These are phyloP conservation scores for Citropsis articulata DNA, from an alignment of 345 rosid genomes.

Conservation along the genomic window DNA sequence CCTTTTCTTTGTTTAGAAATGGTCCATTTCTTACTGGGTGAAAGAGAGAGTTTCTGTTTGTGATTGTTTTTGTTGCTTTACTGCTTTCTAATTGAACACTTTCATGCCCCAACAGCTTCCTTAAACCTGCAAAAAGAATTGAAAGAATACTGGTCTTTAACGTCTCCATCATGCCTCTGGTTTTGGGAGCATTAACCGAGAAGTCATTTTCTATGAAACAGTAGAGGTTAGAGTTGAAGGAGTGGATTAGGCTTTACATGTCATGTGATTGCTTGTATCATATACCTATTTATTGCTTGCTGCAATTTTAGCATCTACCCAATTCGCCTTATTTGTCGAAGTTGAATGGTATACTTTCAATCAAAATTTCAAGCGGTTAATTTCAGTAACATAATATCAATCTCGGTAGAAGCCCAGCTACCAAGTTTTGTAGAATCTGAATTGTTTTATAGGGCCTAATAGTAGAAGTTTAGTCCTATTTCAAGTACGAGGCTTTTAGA, in stretches of 20 bases:
- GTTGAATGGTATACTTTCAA: neutral
- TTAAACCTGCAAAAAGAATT: conserved; percentile 44
- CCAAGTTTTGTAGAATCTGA: neutral
- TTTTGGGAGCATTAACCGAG: conserved; percentile 35
- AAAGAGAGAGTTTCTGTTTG: conserved; percentile 18
- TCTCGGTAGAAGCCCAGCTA: conserved; percentile 2
- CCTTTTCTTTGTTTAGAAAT: conserved; percentile 27
- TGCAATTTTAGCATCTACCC: conserved; percentile 1
- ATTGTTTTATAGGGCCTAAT: neutral
- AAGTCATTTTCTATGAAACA: conserved; percentile 63
- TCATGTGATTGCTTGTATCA: neutral
- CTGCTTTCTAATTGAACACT: conserved; percentile 16
- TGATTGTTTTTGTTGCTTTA: conserved; percentile 24
- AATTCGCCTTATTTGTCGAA: neutral
- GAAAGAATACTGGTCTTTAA: conserved; percentile 33
- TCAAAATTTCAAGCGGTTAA: neutral
- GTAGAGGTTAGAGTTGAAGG: conserved; percentile 31
- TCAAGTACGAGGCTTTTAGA: neutral
- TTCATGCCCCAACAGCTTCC: conserved; percentile 29
- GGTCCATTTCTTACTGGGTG: conserved; percentile 33
- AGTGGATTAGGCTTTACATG: conserved; percentile 20
- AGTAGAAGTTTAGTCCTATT: neutral
- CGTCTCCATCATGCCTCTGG: conserved; percentile 39
- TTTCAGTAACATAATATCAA: neutral
- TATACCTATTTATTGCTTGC: neutral